Percentiles rank a stretch among this genome's conserved stretches.
These are phyloP conservation scores for Coemansia sp. DNA, from an alignment of 192 early-diverging fungal genomes.

Conservation along the genomic window DNA sequence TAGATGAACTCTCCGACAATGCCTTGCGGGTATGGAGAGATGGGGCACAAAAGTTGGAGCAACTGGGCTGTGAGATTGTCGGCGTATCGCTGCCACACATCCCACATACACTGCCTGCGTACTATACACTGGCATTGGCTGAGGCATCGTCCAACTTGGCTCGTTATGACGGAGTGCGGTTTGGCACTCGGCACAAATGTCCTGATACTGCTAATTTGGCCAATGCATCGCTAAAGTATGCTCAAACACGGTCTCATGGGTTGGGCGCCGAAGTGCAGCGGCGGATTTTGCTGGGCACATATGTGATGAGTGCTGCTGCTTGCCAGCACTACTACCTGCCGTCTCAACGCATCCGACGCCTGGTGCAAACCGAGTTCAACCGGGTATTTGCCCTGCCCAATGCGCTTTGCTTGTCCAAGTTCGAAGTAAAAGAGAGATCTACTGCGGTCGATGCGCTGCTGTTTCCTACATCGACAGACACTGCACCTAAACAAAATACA, in stretches of 20 bases:
- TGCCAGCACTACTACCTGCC: constrained; percentile 70
- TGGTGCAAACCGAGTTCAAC: constrained; percentile 80
- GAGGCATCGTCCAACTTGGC: constrained; percentile 91
- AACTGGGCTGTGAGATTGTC: constrained; percentile 65
- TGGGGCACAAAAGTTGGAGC: constrained; percentile 57
- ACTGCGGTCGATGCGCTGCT: constrained; percentile 68
- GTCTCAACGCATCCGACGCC: constrained; percentile 78
- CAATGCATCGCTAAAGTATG: constrained; percentile 51
- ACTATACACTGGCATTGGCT: constrained; percentile 84
- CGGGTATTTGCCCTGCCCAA: constrained; percentile 65
- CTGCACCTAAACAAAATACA: constrained; percentile 56
- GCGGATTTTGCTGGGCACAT: constrained; percentile 84
- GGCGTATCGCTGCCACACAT: constrained; percentile 72
- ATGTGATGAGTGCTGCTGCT: constrained; percentile 70
- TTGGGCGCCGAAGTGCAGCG: constrained; percentile 80
- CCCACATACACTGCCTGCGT: constrained; percentile 70
- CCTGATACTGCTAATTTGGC: neutral
- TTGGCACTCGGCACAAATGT: constrained; percentile 54
- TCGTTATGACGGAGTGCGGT: constrained; percentile 83
- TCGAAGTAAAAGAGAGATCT: neutral
- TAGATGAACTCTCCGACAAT: constrained; percentile 63
- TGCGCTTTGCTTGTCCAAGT: constrained; percentile 21
- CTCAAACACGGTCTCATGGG: constrained; percentile 62
- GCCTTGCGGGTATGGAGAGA: constrained; percentile 60
- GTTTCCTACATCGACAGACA: constrained; percentile 73